A percentile compares a stretch with the other conserved stretches of the same genome.
These are phyloP conservation scores for Tolypocladium cylindrosporum DNA, from an alignment of 2,329 filamentous ascomycete genomes.

Conservation along the genomic window DNA sequence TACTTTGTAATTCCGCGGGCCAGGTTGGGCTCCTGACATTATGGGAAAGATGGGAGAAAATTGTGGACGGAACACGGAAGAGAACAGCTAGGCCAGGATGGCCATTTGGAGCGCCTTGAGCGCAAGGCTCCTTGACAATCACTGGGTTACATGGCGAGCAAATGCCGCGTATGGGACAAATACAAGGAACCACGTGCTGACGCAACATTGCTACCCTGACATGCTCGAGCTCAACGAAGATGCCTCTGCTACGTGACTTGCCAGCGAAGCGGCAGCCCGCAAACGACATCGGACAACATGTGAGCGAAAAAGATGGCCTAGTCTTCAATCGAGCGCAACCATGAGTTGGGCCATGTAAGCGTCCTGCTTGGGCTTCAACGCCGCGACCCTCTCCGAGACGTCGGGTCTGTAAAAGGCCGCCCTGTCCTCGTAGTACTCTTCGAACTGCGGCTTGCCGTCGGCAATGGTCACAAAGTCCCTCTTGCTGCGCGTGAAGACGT, in stretches of 20 bases:
- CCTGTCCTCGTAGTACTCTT: conserved; percentile 22
- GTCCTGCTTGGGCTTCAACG: conserved; percentile 11
- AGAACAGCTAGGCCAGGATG: neutral
- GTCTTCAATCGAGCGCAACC: conserved; percentile 1
- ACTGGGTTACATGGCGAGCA: too few relatives aligned
- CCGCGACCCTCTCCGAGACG: conserved; percentile 17
- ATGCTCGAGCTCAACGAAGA: neutral
- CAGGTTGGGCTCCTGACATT: neutral
- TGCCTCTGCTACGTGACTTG: neutral
- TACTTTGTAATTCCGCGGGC: neutral
- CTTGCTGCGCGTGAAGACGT: conserved; percentile 32
- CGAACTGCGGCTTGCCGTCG: conserved; percentile 25
- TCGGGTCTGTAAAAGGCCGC: conserved; percentile 21
- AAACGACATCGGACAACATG: too few relatives aligned
- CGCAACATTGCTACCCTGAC: neutral
- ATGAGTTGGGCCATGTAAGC: conserved; percentile 10
- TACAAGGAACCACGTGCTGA: too few relatives aligned
- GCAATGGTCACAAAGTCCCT: conserved; percentile 25
- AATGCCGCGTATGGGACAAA: too few relatives aligned
- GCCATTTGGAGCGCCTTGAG: too few relatives aligned
- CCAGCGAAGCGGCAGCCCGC: too few relatives aligned
- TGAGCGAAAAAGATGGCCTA: too few relatives aligned
- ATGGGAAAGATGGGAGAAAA: neutral
- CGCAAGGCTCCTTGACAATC: too few relatives aligned
- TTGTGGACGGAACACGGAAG: neutral